These are phyloP conservation scores for Kodamaea sp. DNA, from an alignment of 1,139 yeast species.

Conservation along the genomic window DNA sequence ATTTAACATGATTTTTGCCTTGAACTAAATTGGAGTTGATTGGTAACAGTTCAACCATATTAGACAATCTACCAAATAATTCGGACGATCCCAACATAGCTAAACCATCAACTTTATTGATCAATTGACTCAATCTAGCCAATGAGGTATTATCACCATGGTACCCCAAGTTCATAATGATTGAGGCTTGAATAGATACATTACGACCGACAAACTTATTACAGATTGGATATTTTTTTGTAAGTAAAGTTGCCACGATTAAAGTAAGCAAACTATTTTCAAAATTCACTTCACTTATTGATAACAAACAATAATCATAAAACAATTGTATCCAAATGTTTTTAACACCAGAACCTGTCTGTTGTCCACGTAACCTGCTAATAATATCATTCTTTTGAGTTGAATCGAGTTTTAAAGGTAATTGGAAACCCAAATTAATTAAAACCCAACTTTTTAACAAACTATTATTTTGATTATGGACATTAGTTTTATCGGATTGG, in stretches of 20 bases:
- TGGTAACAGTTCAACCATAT: conserved; percentile 21
- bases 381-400: conserved; percentile 19
- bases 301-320: conserved; percentile 28
- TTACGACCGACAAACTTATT: conserved; percentile 22
- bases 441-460: conserved; percentile 23
- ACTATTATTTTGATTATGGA: conserved; percentile 1
- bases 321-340: conserved; percentile 18
- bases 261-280: conserved; percentile 36
- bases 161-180: conserved; percentile 32
- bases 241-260: conserved; percentile 29
- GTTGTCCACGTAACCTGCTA: conserved; percentile 22
- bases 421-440: conserved; percentile 28
- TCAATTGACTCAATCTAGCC: conserved; percentile 23
- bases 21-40: conserved; percentile 25
- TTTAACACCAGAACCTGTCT: conserved; percentile 3
- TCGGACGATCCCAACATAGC: conserved; percentile 28
- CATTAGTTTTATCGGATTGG: conserved; percentile 2
- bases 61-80: conserved; percentile 27
- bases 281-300: conserved; percentile 32
- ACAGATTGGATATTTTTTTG: conserved; percentile 19
- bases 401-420: conserved; percentile 24
- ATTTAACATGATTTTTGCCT: conserved; percentile 31
- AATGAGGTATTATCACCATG: conserved; percentile 25
- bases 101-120: conserved; percentile 33
- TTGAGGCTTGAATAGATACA: conserved; percentile 26